Conservation (phyloP, 169 alveolate genomes). For the Cryptosporidium baileyi region DNA sequence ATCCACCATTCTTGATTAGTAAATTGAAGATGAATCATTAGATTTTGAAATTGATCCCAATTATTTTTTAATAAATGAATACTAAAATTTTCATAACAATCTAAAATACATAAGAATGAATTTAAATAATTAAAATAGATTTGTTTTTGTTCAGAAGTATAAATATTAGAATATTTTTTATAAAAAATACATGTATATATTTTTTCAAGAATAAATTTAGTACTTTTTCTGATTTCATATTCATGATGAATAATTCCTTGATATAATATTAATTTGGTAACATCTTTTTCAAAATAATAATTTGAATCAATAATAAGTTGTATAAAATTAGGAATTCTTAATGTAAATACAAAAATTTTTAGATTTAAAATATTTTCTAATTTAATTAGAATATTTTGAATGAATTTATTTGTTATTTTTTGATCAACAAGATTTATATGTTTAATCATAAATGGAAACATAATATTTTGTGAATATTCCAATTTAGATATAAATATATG, state of each 20-base stretch:
- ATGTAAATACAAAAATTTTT: not conserved
- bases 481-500: constrained; percentile 3
- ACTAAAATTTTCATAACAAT: constrained; percentile 72
- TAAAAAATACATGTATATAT: not conserved
- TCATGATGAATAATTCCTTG: constrained; percentile 10
- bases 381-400: not conserved
- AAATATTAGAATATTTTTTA: not conserved
- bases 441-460: constrained; percentile 2
- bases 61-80: constrained; percentile 72
- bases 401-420: not conserved
- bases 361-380: constrained; percentile 9
- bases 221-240: constrained; percentile 26
- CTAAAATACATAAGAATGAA: constrained; percentile 66
- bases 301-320: not conserved
- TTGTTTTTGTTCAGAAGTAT: not conserved
- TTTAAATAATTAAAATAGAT: constrained; percentile 10
- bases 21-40: constrained; percentile 20
- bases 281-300: not conserved
- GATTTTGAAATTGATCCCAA: constrained; percentile 68
- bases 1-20: constrained; percentile 42
- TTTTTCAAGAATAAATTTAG: constrained; percentile 41
- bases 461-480: constrained; percentile 32
- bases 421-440: not conserved
- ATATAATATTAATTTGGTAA: not conserved
- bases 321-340: constrained; percentile 21